Conservation (phyloP, 2,329 filamentous ascomycete genomes). For the Xylariaceae sp. region DNA sequence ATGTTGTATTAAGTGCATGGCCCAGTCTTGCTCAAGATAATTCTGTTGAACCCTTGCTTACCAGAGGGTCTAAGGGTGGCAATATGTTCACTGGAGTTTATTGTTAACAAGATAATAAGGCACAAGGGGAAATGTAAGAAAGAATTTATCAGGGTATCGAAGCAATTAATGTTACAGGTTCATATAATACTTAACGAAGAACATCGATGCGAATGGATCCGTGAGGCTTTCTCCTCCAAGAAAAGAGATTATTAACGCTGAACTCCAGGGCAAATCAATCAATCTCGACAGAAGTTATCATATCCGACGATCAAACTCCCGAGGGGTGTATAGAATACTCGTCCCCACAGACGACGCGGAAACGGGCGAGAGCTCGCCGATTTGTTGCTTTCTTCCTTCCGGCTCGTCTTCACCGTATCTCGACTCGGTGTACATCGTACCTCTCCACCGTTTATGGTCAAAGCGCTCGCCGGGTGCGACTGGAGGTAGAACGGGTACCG, state of each 20-base stretch:
- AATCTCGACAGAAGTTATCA: neutral
- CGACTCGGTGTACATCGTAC: slow-evolving; percentile 9
- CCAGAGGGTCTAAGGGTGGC: neutral
- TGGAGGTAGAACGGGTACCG: slow-evolving; percentile 15
- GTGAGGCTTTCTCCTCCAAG: neutral
- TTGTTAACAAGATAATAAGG: neutral
- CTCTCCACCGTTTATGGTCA: slow-evolving; percentile 13
- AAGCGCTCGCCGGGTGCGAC: slow-evolving; percentile 17
- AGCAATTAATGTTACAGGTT: neutral
- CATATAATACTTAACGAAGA: neutral
- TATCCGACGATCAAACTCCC: slow-evolving; percentile 10
- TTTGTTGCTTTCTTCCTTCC: neutral
- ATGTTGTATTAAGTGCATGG: too few species aligned
- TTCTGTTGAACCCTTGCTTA: neutral
- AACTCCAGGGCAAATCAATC: too few species aligned
- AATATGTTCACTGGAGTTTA: neutral
- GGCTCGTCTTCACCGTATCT: neutral
- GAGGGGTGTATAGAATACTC: slow-evolving; percentile 19
- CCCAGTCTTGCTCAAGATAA: neutral
- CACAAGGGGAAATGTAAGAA: neutral
- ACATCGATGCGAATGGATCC: neutral
- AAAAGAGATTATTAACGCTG: neutral
- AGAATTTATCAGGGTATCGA: neutral
- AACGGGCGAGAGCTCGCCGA: slow-evolving; percentile 1
- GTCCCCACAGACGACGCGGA: slow-evolving; percentile 22